These are phyloP conservation scores for Pythium chondricola DNA, from an alignment of 352 stramenopile genomes.

Conservation along the genomic window DNA sequence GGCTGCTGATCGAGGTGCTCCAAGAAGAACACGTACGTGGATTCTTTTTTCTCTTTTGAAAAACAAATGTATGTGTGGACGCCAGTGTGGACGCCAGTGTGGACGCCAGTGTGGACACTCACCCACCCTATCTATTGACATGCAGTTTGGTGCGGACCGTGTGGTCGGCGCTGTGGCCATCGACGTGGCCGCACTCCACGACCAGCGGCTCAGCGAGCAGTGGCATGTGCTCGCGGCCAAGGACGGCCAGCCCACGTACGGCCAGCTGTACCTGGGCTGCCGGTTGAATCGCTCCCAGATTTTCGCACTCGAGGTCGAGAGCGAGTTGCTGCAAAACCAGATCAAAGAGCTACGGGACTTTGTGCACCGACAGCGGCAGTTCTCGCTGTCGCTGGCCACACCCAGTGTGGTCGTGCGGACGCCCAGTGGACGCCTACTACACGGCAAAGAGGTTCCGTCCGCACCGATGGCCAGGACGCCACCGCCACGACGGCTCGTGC, in stretches of 20 bases:
- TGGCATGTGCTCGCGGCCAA: slow-evolving; percentile 42
- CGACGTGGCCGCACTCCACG: slow-evolving; percentile 36
- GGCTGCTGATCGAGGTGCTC: slow-evolving; percentile 44
- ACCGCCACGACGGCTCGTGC: background rate
- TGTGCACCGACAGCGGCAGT: slow-evolving; percentile 29
- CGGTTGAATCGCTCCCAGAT: slow-evolving; percentile 56
- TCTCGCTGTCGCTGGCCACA: slow-evolving; percentile 12
- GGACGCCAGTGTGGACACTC: too few species aligned
- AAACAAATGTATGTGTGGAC: too few species aligned
- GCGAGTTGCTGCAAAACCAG: slow-evolving; percentile 58
- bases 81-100: slow-evolving; percentile 7
- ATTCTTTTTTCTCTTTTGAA: too few species aligned
- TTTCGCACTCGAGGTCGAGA: slow-evolving; percentile 39
- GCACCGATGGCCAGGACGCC: background rate
- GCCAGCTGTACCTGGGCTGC: slow-evolving; percentile 34
- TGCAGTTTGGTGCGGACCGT: slow-evolving; percentile 40
- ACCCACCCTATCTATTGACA: too few species aligned
- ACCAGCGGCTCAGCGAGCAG: slow-evolving; percentile 37
- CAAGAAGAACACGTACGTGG: slow-evolving; percentile 52
- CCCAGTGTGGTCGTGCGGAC: slow-evolving; percentile 6
- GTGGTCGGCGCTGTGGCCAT: slow-evolving; percentile 31
- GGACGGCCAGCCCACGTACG: slow-evolving; percentile 21
- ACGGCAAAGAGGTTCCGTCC: slow-evolving; percentile 7
- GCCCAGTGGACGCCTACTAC: slow-evolving; percentile 7
- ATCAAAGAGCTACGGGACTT: slow-evolving; percentile 52